Percentiles rank a stretch among this genome's conserved stretches.
Evolutionary conservation across 1,139 yeast species (phyloP).

Genomic region (Geotrichum reessii): DNA sequence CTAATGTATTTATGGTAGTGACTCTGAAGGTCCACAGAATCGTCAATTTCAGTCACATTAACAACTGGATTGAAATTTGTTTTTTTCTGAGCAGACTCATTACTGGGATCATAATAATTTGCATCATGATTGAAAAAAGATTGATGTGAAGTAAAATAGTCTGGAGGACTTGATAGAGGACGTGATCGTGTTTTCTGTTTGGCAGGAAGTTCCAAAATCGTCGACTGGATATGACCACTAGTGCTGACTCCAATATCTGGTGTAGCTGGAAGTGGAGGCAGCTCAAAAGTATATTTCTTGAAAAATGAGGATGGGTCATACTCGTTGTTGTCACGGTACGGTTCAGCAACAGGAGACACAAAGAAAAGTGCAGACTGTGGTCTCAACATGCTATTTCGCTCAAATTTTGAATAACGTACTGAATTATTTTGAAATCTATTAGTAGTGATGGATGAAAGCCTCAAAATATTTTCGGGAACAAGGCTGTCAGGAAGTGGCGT

Average conservation of each 20-base stretch:
- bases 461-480: background rate
- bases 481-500: background rate
- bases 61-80: background rate
- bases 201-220: background rate
- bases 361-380: constrained; percentile 13
- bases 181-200: background rate
- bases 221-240: background rate
- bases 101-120: background rate
- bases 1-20: constrained; percentile 10
- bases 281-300: background rate
- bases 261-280: constrained; percentile 1
- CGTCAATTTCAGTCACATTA: background rate
- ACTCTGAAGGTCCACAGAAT: background rate
- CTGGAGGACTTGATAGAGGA: background rate
- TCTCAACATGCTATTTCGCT: constrained; percentile 1
- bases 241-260: background rate
- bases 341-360: constrained; percentile 8
- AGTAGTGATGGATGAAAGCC: background rate
- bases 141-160: background rate
- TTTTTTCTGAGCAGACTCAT: background rate
- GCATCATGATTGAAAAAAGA: background rate
- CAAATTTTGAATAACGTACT: constrained; percentile 8
- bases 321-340: background rate
- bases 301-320: background rate
- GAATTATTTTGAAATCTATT: background rate